Percentiles rank a stretch among this genome's conserved stretches.
Evolutionary conservation across 495 filamentous ascomycete genomes (phyloP).

Genomic region (Hypoxylon rickii): DNA sequence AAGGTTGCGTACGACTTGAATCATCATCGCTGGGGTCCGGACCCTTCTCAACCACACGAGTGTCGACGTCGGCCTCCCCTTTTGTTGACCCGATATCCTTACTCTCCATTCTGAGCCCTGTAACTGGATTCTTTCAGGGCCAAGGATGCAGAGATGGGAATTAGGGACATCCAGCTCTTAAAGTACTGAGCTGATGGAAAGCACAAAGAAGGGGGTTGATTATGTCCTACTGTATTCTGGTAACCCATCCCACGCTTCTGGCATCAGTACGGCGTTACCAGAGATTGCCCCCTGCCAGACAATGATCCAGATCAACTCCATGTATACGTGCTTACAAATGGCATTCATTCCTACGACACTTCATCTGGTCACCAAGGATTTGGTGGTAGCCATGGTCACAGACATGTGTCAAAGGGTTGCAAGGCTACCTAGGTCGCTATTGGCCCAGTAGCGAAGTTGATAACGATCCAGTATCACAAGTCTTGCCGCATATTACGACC

Average conservation of each 20-base stretch:
- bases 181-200: too few relatives aligned
- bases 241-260: constrained; percentile 6
- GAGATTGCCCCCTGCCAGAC: constrained; percentile 8
- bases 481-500: constrained; percentile 4
- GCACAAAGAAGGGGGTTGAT: constrained; percentile 9
- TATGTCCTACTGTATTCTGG: constrained; percentile 1
- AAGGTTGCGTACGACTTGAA: constrained; percentile 15
- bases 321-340: neutral
- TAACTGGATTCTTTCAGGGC: too few relatives aligned
- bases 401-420: constrained; percentile 1
- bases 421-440: too few relatives aligned
- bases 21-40: constrained; percentile 12
- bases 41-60: constrained; percentile 31
- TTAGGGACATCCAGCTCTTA: too few relatives aligned
- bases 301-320: constrained; percentile 16
- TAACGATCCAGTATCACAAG: constrained; percentile 3
- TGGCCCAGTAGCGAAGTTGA: too few relatives aligned
- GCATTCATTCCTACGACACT: constrained; percentile 1
- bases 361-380: neutral
- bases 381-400: too few relatives aligned
- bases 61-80: constrained; percentile 32
- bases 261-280: constrained; percentile 6
- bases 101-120: constrained; percentile 9
- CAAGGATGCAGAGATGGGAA: neutral
- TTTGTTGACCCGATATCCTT: constrained; percentile 30